A percentile compares a stretch with the other conserved stretches of the same genome.
These are phyloP conservation scores for Durotheca rogersii DNA, from an alignment of 495 filamentous ascomycete species.

Conservation along the genomic window DNA sequence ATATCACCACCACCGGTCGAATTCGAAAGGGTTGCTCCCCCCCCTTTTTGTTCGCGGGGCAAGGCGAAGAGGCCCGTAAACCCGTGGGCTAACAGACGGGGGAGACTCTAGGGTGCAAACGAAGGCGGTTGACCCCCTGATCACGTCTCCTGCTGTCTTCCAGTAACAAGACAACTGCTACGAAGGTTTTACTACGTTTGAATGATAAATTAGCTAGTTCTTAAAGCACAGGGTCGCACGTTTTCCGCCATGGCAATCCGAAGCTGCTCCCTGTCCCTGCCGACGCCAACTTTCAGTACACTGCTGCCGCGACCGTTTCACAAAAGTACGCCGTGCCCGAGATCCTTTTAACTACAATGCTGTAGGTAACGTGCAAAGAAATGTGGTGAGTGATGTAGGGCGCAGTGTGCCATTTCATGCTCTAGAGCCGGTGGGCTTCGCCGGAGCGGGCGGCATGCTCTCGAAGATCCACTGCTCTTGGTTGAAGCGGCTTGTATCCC, in stretches of 20 bases:
- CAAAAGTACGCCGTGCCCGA: background rate
- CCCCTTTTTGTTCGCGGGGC: too few relatives aligned
- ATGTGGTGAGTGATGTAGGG: background rate
- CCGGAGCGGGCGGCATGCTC: slow-evolving; percentile 13
- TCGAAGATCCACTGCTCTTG: slow-evolving; percentile 26
- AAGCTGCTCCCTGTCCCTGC: background rate
- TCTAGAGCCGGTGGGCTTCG: background rate
- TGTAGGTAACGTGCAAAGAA: background rate
- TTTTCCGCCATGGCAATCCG: background rate
- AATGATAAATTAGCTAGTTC: background rate
- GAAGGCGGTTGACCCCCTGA: too few relatives aligned
- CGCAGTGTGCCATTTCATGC: background rate
- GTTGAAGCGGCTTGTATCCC: too few relatives aligned
- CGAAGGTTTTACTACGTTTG: too few relatives aligned
- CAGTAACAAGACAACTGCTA: too few relatives aligned
- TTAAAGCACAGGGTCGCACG: background rate
- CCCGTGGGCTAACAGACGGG: too few relatives aligned
- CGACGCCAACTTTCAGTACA: slow-evolving; percentile 17
- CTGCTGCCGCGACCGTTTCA: background rate
- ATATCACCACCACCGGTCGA: too few relatives aligned
- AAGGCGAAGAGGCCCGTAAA: too few relatives aligned
- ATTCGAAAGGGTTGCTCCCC: too few relatives aligned
- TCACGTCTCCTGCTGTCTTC: too few relatives aligned
- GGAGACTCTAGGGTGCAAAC: too few relatives aligned
- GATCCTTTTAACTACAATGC: slow-evolving; percentile 10